These are phyloP conservation scores for Rhodotorula sp. DNA, from an alignment of 1,284 basidiomycete species.

Conservation along the genomic window DNA sequence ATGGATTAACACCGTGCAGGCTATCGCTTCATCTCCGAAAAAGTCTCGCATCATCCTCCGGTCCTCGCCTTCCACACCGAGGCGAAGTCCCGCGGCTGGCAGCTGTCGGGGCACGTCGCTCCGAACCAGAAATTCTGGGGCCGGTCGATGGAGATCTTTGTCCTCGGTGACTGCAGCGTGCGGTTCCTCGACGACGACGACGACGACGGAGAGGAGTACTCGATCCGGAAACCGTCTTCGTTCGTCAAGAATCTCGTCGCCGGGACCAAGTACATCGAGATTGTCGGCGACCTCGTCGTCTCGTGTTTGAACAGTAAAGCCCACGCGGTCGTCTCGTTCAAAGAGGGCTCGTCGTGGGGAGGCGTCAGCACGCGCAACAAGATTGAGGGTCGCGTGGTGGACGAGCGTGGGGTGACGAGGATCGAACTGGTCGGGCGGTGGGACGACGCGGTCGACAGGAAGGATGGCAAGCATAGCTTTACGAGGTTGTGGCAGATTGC, in stretches of 20 bases:
- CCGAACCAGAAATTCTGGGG: constrained; percentile 87
- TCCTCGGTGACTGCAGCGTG: constrained; percentile 31
- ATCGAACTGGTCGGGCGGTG: constrained; percentile 39
- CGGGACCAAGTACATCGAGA: constrained; percentile 81
- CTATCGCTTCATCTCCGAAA: constrained; percentile 75
- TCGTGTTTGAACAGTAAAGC: constrained; percentile 59
- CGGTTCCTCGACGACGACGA: constrained; percentile 30
- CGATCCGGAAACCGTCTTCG: constrained; percentile 65
- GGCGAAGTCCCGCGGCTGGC: constrained; percentile 58
- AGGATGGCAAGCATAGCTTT: constrained; percentile 40
- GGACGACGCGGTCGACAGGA: constrained; percentile 42
- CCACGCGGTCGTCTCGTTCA: constrained; percentile 71
- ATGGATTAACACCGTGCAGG: constrained; percentile 15
- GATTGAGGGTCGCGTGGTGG: constrained; percentile 63
- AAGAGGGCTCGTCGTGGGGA: constrained; percentile 57
- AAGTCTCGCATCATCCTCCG: constrained; percentile 77
- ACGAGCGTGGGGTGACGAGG: constrained; percentile 56
- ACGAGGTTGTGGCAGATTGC: constrained; percentile 41
- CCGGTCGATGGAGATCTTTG: constrained; percentile 42
- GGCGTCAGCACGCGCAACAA: constrained; percentile 57
- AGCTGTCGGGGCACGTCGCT: constrained; percentile 62
- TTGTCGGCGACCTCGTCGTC: constrained; percentile 70
- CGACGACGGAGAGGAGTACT: constrained; percentile 29
- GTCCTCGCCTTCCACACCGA: constrained; percentile 80
- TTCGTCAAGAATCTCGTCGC: constrained; percentile 86